Base-by-base conservation (phyloP, 108 stramenopile species). In the Nitzschia inconspicua region DNA sequence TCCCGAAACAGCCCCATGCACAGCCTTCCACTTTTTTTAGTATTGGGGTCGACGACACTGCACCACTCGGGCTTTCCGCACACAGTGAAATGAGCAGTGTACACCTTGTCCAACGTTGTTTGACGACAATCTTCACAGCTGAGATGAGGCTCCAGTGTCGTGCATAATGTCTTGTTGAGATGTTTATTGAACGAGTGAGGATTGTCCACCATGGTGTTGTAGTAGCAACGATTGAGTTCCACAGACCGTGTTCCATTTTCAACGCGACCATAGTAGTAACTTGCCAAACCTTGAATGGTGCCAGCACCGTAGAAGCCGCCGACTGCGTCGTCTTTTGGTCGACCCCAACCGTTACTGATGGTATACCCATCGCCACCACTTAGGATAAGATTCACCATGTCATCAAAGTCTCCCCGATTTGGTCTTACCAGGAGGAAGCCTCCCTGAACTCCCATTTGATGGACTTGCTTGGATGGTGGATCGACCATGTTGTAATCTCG, bases 21-120 rank as follows among this genome's bases (percentile, higher is more conserved):
- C 11, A 56, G 19, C 19, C 16, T 42, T 13, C 9, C 28, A 31
- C 49, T 7, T 10, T 23, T 18, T 9, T 49, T 31, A 1, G 18
- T 9, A 8, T 49, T 27, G 4, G 29, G 16, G 13, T 39, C 22
- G 56, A 55, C 57, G 47, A n/a, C 34, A 13, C 23, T 31, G 50
- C 92, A 94, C 18, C 43, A 55, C 81, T 84, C 86, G 0, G 94
- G 94, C 57, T 95, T 95, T 48, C 68, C 70, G 66, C 94, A 95
- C 20, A 86, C 69, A 16, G 94, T 93, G 49, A 88, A 90, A 71
- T 95, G 94, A 8, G 70, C 70, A 7, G 68, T 64, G 27, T 73
- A 64, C 13, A 95, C 69, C 44, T 77, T 73, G 7, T 40, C 58
- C 14, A 83, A 14, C 36, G 70, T 31, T 0, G 63, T 75, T 16